A percentile compares a stretch with the other conserved stretches of the same genome.
These are phyloP conservation scores for Lindgomyces ingoldianus DNA, from an alignment of 495 filamentous ascomycete species.

Conservation along the genomic window DNA sequence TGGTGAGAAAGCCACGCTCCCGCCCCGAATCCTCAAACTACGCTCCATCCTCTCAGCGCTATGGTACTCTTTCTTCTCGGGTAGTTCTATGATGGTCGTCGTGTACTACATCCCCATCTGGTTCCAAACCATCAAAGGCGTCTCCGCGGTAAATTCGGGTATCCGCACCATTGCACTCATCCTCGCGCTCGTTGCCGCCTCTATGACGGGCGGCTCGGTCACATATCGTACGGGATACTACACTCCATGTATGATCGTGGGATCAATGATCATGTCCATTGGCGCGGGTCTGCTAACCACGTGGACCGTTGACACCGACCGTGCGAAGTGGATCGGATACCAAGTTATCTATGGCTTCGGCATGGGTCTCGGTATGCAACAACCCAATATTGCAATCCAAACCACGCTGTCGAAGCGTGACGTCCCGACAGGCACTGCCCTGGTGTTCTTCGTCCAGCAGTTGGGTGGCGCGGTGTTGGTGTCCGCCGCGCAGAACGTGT, in stretches of 20 bases:
- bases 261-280: conserved; percentile 25
- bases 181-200: conserved; percentile 42
- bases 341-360: conserved; percentile 18
- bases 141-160: conserved; percentile 68
- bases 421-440: conserved; percentile 4
- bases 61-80: conserved; percentile 2
- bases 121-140: conserved; percentile 47
- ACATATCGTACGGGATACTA: conserved; percentile 12
- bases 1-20: neutral
- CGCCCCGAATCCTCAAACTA: neutral
- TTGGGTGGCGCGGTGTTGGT: conserved; percentile 21
- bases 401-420: conserved; percentile 3
- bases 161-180: conserved; percentile 43
- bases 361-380: conserved; percentile 10
- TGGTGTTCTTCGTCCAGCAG: conserved; percentile 27
- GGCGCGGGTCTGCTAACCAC: conserved; percentile 24
- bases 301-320: neutral
- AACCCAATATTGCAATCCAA: neutral
- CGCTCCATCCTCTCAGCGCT: neutral
- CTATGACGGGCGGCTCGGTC: conserved; percentile 41
- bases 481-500: conserved; percentile 12
- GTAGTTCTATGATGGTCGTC: conserved; percentile 1
- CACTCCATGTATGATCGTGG: conserved; percentile 6
- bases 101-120: conserved; percentile 29
- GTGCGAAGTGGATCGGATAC: conserved; percentile 25